Conservation (phyloP, 1,139 yeast species). For the Fermentozyma sake region DNA sequence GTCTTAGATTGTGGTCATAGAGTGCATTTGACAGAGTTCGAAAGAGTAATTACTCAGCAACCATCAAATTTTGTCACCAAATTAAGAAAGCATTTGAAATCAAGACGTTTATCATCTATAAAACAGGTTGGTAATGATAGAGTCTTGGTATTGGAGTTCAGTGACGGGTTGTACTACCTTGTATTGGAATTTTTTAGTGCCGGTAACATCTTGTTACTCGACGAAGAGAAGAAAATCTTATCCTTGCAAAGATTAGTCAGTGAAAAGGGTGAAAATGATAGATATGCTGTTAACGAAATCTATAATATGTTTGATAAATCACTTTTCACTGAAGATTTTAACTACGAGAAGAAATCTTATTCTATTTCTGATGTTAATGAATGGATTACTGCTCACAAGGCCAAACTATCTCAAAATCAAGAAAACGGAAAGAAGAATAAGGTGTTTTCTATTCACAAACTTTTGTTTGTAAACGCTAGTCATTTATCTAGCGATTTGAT, state of each 20-base stretch:
- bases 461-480: slow-evolving; percentile 64
- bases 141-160: slow-evolving; percentile 72
- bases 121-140: slow-evolving; percentile 77
- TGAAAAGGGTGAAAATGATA: slow-evolving; percentile 58
- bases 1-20: slow-evolving; percentile 87
- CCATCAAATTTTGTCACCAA: slow-evolving; percentile 87
- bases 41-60: slow-evolving; percentile 71
- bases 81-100: slow-evolving; percentile 78
- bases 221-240: slow-evolving; percentile 61
- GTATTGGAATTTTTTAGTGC: slow-evolving; percentile 93
- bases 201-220: slow-evolving; percentile 80
- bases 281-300: slow-evolving; percentile 67
- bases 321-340: slow-evolving; percentile 33
- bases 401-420: slow-evolving; percentile 14
- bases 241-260: slow-evolving; percentile 75
- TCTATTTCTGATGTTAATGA: slow-evolving; percentile 30
- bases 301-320: slow-evolving; percentile 57
- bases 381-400: slow-evolving; percentile 48
- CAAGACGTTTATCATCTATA: slow-evolving; percentile 69
- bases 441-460: slow-evolving; percentile 62
- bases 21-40: slow-evolving; percentile 72
- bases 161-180: slow-evolving; percentile 72
- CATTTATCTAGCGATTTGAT: slow-evolving; percentile 77
- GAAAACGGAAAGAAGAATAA: slow-evolving; percentile 34
- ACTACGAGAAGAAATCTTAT: slow-evolving; percentile 16